Evolutionary conservation across 306 rosid genomes (phyloP).

Genomic region (Canavalia gladiata): DNA sequence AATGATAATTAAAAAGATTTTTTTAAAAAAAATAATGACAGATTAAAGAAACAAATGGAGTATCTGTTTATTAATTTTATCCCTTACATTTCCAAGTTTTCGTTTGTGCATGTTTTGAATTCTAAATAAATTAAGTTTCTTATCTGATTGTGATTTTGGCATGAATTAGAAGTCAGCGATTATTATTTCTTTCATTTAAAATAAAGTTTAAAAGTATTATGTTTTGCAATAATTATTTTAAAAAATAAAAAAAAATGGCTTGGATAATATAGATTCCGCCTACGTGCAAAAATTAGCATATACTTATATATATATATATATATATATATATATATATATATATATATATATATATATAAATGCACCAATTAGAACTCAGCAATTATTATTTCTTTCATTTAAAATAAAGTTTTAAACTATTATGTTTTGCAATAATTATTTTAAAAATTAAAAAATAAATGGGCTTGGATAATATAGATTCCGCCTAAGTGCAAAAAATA

Average conservation of each 20-base stretch:
- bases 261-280: neutral
- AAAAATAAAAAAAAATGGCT: neutral
- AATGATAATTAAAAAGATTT: too few relatives aligned
- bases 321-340: too few relatives aligned
- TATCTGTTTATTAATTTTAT: neutral
- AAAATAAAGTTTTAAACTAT: neutral
- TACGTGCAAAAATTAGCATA: neutral
- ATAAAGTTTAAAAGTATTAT: neutral
- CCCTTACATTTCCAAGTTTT: neutral
- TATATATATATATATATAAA: too few relatives aligned
- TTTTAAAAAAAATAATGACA: too few relatives aligned
- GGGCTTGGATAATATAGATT: neutral
- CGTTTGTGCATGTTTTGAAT: neutral
- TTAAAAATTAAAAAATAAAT: neutral
- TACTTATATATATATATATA: too few relatives aligned
- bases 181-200: neutral
- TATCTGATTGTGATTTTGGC: neutral
- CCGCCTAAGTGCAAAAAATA: neutral
- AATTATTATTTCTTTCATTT: neutral
- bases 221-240: neutral
- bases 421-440: neutral
- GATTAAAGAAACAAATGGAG: too few relatives aligned
- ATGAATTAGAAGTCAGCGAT: neutral
- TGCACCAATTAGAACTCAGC: neutral
- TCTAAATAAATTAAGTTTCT: neutral